Evolutionary conservation across 331 rosid species (phyloP).

Genomic region (Acacia pycnantha): DNA sequence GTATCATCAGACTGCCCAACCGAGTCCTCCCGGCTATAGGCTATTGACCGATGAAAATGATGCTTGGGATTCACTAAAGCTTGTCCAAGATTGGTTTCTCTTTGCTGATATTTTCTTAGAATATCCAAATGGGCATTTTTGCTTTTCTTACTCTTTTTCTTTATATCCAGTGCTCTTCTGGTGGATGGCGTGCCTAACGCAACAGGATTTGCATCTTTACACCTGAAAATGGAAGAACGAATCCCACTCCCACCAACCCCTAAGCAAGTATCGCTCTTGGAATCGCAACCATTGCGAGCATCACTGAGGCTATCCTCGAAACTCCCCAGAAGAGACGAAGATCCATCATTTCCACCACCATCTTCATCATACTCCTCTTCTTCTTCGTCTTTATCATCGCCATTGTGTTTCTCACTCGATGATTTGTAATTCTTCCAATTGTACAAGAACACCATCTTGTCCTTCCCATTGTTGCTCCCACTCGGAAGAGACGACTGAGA

Average conservation of each 20-base stretch:
- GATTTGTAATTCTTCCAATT: constrained; percentile 84
- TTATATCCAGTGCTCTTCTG: constrained; percentile 30
- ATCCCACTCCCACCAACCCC: constrained; percentile 47
- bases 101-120: constrained; percentile 47
- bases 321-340: constrained; percentile 64
- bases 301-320: constrained; percentile 72
- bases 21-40: constrained; percentile 51
- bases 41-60: constrained; percentile 30
- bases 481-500: constrained; percentile 20
- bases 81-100: constrained; percentile 45
- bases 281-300: constrained; percentile 59
- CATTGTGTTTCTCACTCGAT: constrained; percentile 47
- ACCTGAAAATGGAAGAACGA: constrained; percentile 55
- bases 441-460: constrained; percentile 67
- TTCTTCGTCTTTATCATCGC: constrained; percentile 15
- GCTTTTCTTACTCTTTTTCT: constrained; percentile 59
- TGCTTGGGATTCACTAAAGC: constrained; percentile 41
- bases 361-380: constrained; percentile 37
- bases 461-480: constrained; percentile 34
- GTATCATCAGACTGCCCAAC: constrained; percentile 77
- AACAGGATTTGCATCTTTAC: constrained; percentile 61
- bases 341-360: constrained; percentile 44
- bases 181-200: constrained; percentile 36
- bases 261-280: constrained; percentile 60
- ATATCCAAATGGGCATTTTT: constrained; percentile 48